phyloP scores from a whole-genome alignment of 2,329 filamentous ascomycete species.

The Fusarium concolor region DNA sequence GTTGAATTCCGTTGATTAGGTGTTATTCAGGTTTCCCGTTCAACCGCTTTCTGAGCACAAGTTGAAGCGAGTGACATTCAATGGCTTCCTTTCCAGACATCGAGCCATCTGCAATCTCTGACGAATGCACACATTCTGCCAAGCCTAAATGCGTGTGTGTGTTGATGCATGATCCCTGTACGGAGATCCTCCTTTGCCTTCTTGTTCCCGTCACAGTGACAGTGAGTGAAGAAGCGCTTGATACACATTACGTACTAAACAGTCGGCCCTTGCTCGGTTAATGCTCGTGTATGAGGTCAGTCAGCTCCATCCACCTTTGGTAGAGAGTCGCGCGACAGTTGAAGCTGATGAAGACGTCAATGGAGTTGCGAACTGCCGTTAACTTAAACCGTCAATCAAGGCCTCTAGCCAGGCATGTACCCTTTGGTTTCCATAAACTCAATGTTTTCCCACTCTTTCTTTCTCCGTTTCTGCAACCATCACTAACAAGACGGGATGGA shows the following conservation, averaged over 20 bases:
- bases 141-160: conserved; percentile 13
- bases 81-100: conserved; percentile 8
- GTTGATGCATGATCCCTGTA: conserved; percentile 18
- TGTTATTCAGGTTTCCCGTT: conserved; percentile 18
- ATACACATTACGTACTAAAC: conserved; percentile 8
- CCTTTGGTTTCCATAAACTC: background rate
- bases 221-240: background rate
- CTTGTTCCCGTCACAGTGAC: background rate
- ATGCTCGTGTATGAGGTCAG: conserved; percentile 9
- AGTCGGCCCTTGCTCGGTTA: conserved; percentile 33
- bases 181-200: conserved; percentile 18
- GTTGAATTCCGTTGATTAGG: conserved; percentile 4
- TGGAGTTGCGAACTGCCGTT: background rate
- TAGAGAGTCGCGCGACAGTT: conserved; percentile 8
- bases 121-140: conserved; percentile 10
- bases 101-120: conserved; percentile 11
- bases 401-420: background rate
- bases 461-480: conserved; percentile 26
- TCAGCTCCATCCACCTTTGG: conserved; percentile 5
- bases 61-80: conserved; percentile 26
- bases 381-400: background rate
- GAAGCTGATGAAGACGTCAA: conserved; percentile 11
- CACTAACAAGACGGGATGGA: conserved; percentile 8
- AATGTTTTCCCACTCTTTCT: conserved; percentile 13
- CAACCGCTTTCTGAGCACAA: conserved; percentile 18